phyloP scores from a whole-genome alignment of 1,284 basidiomycete species.

The Entoloma clypeatum region DNA sequence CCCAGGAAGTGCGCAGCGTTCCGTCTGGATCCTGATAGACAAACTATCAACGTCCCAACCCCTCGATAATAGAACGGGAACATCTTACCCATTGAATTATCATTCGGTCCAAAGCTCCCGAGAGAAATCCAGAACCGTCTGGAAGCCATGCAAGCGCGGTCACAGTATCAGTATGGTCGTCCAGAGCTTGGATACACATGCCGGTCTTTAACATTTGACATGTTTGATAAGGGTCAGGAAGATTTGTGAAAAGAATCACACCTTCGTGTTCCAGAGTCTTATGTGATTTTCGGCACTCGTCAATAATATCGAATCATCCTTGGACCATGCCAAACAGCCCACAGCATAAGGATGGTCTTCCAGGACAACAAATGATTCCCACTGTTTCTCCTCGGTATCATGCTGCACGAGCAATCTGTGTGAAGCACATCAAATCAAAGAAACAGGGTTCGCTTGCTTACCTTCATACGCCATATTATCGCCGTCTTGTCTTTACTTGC shows the following conservation, averaged over 20 bases:
- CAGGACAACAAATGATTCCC: conserved; percentile 56
- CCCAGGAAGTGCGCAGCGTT: conserved; percentile 66
- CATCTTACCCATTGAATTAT: conserved; percentile 82
- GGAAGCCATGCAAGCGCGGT: conserved; percentile 87
- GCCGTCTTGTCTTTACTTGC: conserved; percentile 85
- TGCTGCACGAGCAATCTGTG: conserved; percentile 11
- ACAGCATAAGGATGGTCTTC: conserved; percentile 77
- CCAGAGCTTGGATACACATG: conserved; percentile 57
- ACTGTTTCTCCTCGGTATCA: conserved; percentile 40
- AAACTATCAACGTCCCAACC: too few species aligned
- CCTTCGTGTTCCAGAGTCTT: conserved; percentile 86
- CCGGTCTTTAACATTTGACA: conserved; percentile 57
- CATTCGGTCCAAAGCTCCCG: conserved; percentile 84
- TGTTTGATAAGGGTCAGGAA: not conserved
- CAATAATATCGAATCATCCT: conserved; percentile 79
- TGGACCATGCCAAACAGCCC: conserved; percentile 85
- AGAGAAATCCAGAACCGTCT: conserved; percentile 87
- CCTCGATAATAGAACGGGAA: conserved; percentile 10
- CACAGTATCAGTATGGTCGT: conserved; percentile 80
- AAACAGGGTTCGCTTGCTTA: conserved; percentile 36
- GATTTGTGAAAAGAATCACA: conserved; percentile 32
- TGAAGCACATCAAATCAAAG: too few species aligned
- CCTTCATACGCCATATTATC: conserved; percentile 86
- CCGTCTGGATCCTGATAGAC: conserved; percentile 66
- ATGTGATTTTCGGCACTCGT: conserved; percentile 78